Base-by-base conservation (phyloP, 2,329 filamentous ascomycete genomes). In the Botrytis hyacinthi region DNA sequence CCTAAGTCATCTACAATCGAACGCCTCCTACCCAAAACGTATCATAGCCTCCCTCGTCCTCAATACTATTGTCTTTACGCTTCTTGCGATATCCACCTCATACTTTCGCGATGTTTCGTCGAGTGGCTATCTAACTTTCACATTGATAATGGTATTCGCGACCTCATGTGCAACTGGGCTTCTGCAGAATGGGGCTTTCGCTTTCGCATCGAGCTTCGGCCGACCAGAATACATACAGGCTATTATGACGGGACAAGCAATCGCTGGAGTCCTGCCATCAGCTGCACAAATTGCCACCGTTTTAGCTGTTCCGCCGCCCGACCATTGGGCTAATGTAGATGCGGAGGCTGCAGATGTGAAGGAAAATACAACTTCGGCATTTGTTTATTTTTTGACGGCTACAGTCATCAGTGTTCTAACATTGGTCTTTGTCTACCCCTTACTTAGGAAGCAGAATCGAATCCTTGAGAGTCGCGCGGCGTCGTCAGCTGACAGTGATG, bases 151-250 rank as follows among this genome's bases (percentile, higher is more conserved):
- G 87, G 94, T 98, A 7, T 91, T 92, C 75, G 84, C 85, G n/a
- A 89, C 94, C 0, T 93, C 94, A 76, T 86, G 92, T 80, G 94
- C 93, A 0, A 92, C 94, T 0, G 95, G 93, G 0, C 85, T 98
- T 69, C 92, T 95, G 77, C 96, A 98, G 83, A 98, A 98, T 82
- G 96, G 96, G 29, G 90, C 96, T 18, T 97, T 98, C 81, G 94
- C 96, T 4, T 98, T 95, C 81, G 94, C 94, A 4, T 90, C 93
- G 5, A 91, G 93, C 70, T 98, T 97, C 80, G 93, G 91, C 51
- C 87, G 93, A 70, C 89, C 92, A 32, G 93, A 96, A 82, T 99
- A 98, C 82, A 97, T 94, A 72, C 95, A 98, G 83, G 95, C 92
- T 37, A 94, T 98, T 82, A 98, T 99, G 95, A 91, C 92, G 4